A percentile compares a stretch with the other conserved stretches of the same genome.
Evolutionary conservation across 805 yeast genomes (phyloP).

Genomic region (Starmerella floris): DNA sequence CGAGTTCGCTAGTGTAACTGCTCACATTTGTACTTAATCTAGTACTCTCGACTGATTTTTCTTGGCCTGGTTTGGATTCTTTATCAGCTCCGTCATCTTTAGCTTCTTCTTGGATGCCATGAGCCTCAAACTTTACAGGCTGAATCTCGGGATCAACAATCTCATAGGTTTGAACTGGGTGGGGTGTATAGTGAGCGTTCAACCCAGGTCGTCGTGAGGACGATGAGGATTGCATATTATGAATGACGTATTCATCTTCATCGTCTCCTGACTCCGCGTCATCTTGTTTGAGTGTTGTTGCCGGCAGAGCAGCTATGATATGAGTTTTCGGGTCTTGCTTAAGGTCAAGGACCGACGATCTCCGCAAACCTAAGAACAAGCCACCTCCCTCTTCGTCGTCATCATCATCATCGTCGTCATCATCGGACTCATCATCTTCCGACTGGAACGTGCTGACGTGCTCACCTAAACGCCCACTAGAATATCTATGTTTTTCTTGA

Average conservation of each 20-base stretch:
- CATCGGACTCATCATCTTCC: conserved; percentile 21
- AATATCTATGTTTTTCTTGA: too few species aligned
- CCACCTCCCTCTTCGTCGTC: conserved; percentile 58
- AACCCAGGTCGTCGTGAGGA: conserved; percentile 15
- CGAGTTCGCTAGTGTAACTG: too few species aligned
- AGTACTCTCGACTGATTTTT: too few species aligned
- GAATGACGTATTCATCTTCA: not conserved
- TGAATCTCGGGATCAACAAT: conserved; percentile 23
- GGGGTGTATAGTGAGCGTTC: conserved; percentile 21
- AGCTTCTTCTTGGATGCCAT: not conserved
- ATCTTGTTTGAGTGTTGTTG: conserved; percentile 67
- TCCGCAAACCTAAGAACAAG: conserved; percentile 44
- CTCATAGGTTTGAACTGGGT: conserved; percentile 18
- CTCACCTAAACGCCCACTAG: too few species aligned
- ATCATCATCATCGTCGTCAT: conserved; percentile 32
- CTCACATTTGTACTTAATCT: too few species aligned
- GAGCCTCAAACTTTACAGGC: conserved; percentile 19
- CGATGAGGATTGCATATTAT: not conserved
- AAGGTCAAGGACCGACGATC: conserved; percentile 22
- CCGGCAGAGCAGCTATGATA: conserved; percentile 69
- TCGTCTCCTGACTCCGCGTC: conserved; percentile 37
- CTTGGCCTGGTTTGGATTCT: too few species aligned
- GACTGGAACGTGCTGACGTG: conserved; percentile 17
- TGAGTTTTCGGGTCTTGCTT: conserved; percentile 25
- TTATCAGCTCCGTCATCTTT: too few species aligned